A percentile compares a stretch with the other conserved stretches of the same genome.
Evolutionary conservation across 1,139 yeast species (phyloP).

Genomic region (Taphrina wiesneri): DNA sequence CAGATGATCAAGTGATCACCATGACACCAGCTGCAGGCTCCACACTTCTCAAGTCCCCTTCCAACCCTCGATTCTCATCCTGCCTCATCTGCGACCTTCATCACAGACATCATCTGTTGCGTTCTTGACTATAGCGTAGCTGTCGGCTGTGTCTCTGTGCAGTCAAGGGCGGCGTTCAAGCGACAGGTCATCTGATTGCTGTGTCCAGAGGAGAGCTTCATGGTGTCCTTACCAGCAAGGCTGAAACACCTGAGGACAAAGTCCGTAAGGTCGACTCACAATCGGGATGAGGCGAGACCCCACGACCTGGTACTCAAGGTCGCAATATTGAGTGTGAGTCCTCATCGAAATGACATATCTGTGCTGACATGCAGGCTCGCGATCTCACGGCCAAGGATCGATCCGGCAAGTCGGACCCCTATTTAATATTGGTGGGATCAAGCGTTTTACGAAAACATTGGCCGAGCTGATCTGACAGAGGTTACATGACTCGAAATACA

Average conservation of each 20-base stretch:
- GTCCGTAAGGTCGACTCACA: background rate
- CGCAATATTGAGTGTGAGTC: background rate
- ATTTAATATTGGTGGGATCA: constrained; percentile 34
- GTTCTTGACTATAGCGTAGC: background rate
- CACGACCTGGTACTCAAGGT: constrained; percentile 7
- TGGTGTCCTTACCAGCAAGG: constrained; percentile 6
- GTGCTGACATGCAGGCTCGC: constrained; percentile 36
- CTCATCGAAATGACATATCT: background rate
- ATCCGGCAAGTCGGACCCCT: constrained; percentile 39
- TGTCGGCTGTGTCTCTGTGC: background rate
- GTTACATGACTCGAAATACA: constrained; percentile 43
- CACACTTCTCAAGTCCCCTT: background rate
- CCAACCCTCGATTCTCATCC: background rate
- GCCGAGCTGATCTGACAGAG: constrained; percentile 36
- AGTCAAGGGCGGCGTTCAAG: no score
- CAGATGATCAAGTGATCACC: background rate
- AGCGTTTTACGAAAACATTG: constrained; percentile 37
- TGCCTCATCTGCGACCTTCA: background rate
- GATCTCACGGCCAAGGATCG: constrained; percentile 40
- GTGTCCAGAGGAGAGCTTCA: background rate
- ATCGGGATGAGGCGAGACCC: background rate
- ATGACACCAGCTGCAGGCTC: background rate
- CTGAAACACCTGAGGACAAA: background rate
- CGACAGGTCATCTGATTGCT: background rate
- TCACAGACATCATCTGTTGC: background rate